Base-by-base conservation (phyloP, 1,284 basidiomycete species). In the Xerocomus minutiporus region DNA sequence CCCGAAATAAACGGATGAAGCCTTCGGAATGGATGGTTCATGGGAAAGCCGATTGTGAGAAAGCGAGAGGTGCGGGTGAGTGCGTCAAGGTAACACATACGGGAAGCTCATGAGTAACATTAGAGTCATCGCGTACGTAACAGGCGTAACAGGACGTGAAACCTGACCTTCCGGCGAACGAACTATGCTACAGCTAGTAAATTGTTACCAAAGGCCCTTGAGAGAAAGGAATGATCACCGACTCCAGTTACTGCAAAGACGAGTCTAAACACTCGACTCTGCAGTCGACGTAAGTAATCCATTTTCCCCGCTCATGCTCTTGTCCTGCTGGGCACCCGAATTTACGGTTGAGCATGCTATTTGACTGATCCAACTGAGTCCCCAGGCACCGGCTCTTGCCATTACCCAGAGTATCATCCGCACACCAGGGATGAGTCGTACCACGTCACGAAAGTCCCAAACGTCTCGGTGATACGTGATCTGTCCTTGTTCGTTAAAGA, bases 381-480 rank as follows among this genome's bases (percentile, higher is more conserved):
- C 76, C 51, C 74, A 73, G 20, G 82, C 86, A 2, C 79, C 73
- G 20, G 84, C 67, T 36, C 87, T 76, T 42, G 81, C 76, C 42
- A 75, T 74, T 41, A 88, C 73, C 85, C 86, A 90, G 57, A 86
- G 81, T 2, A 77, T 76, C 39, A 84, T 67, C 6, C 78, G 76
- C 57, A 81, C 76, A 4, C 87, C 86, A 5, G 87, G 87, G 8
- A 88, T 65, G 41, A 89, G 75, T 31, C 80, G 81, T 59, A 86
- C 71, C 55, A 87, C 72, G 60, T 88, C 86, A 64, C 82, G 75
- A 58, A 86, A 74, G 62, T 89, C 85, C 86, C 85, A 88, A 43
- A 86, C 77, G 61, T 89, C 86, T 28, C 85, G 77, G 61, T 89
- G 88, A 59, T 83, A 78, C 1, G 84, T 84, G 50, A 90, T 83